Conservation (phyloP, 805 yeast genomes). For the Jamesozyma lodderae region DNA sequence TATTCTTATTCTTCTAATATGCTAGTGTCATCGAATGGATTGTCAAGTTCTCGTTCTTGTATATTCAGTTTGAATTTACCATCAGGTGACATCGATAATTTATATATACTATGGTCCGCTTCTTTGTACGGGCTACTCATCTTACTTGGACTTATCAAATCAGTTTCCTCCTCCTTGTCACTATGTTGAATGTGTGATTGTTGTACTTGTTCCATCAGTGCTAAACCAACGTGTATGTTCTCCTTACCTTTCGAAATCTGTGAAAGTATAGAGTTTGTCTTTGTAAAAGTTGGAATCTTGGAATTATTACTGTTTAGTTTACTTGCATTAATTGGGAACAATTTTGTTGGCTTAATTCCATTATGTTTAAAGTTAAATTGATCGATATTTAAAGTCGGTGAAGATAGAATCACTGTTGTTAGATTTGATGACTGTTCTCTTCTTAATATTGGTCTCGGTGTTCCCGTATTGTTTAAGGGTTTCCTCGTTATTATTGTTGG, state of each 20-base stretch:
- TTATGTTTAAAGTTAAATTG: background rate
- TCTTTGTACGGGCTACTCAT: constrained; percentile 25
- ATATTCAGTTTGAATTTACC: constrained; percentile 26
- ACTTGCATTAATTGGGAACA: constrained; percentile 19
- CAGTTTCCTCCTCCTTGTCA: background rate
- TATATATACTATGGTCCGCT: constrained; percentile 25
- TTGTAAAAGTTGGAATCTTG: constrained; percentile 12
- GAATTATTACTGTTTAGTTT: constrained; percentile 12
- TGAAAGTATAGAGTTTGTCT: constrained; percentile 3
- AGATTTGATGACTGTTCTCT: constrained; percentile 10
- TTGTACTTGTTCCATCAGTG: background rate
- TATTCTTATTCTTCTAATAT: constrained; percentile 18
- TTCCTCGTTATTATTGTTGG: constrained; percentile 12
- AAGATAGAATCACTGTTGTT: constrained; percentile 4
- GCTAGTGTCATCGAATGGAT: constrained; percentile 25
- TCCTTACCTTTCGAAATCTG: constrained; percentile 1
- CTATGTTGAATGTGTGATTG: background rate
- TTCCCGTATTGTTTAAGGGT: constrained; percentile 4
- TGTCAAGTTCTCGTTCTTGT: constrained; percentile 12
- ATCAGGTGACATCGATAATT: constrained; percentile 26
- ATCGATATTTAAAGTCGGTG: constrained; percentile 3
- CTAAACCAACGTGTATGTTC: background rate
- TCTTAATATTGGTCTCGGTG: constrained; percentile 10
- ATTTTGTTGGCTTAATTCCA: constrained; percentile 17
- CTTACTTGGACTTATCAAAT: background rate